Conservation (phyloP, 805 yeast genomes). For the Ogataea dorogensis region DNA sequence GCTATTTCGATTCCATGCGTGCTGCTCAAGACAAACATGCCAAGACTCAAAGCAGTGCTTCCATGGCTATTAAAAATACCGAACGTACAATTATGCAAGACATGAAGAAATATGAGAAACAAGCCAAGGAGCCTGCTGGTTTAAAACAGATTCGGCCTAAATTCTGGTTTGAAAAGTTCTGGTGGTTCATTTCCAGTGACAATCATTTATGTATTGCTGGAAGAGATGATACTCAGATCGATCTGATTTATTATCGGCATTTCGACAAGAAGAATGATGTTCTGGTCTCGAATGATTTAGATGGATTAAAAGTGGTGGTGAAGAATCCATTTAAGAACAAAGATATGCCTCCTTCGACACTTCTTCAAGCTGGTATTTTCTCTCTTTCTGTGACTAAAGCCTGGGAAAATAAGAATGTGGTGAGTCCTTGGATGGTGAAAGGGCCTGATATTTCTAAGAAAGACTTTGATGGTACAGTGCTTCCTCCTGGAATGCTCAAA, state of each 20-base stretch:
- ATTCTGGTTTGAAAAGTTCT: constrained; percentile 90
- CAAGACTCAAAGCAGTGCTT: constrained; percentile 75
- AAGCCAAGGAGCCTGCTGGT: constrained; percentile 46
- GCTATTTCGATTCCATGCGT: constrained; percentile 75
- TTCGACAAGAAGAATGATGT: constrained; percentile 67
- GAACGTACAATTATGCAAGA: constrained; percentile 75
- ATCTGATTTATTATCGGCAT: constrained; percentile 75
- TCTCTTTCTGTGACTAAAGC: constrained; percentile 81
- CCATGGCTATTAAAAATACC: constrained; percentile 77
- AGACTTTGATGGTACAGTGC: constrained; percentile 53
- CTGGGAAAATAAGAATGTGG: constrained; percentile 82
- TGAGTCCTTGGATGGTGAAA: constrained; percentile 83
- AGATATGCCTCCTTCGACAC: constrained; percentile 78
- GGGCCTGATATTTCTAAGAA: constrained; percentile 68
- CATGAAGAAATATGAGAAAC: constrained; percentile 58
- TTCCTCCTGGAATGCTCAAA: constrained; percentile 62
- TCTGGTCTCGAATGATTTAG: constrained; percentile 71
- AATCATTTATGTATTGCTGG: constrained; percentile 87
- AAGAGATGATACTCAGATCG: constrained; percentile 74
- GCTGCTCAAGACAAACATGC: constrained; percentile 73
- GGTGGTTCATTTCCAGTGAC: constrained; percentile 92
- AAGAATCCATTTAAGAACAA: constrained; percentile 74
- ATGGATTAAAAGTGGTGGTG: constrained; percentile 74
- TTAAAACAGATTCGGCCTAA: constrained; percentile 66
- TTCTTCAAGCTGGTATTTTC: constrained; percentile 85